Percentiles rank a stretch among this genome's conserved stretches.
phyloP scores from a whole-genome alignment of 495 filamentous ascomycete genomes.

The Penicillium cosmopolitanum region DNA sequence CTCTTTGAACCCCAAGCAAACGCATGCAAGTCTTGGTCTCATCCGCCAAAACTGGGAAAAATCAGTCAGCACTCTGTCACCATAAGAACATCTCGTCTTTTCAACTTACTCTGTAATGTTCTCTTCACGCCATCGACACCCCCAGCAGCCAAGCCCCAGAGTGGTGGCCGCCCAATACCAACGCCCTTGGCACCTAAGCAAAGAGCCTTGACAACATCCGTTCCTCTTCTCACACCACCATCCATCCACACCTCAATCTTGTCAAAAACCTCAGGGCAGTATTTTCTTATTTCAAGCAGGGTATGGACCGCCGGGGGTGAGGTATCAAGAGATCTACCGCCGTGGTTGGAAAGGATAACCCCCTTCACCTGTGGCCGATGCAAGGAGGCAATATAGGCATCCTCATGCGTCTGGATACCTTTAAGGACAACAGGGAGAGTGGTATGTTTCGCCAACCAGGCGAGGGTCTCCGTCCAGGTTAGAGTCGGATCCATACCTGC shows the following conservation, averaged over 20 bases:
- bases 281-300: slow-evolving; percentile 84
- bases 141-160: slow-evolving; percentile 83
- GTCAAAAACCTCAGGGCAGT: slow-evolving; percentile 85
- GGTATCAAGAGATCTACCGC: slow-evolving; percentile 84
- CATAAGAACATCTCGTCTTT: background rate
- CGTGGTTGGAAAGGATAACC: slow-evolving; percentile 92
- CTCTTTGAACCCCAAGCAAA: slow-evolving; percentile 72
- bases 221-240: slow-evolving; percentile 85
- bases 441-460: slow-evolving; percentile 78
- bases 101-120: slow-evolving; percentile 73
- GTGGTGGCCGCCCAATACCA: slow-evolving; percentile 78
- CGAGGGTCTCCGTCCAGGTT: slow-evolving; percentile 79
- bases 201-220: slow-evolving; percentile 89
- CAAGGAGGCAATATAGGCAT: slow-evolving; percentile 77
- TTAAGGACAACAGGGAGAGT: slow-evolving; percentile 85
- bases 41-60: slow-evolving; percentile 68
- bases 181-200: slow-evolving; percentile 86
- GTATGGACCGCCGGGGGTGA: slow-evolving; percentile 89
- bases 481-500: slow-evolving; percentile 77
- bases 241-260: slow-evolving; percentile 86
- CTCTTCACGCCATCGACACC: slow-evolving; percentile 80
- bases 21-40: slow-evolving; percentile 87
- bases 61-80: background rate
- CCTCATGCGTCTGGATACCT: slow-evolving; percentile 92
- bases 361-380: slow-evolving; percentile 74